Percentiles rank a stretch among this genome's conserved stretches.
These are phyloP conservation scores for Talaromyces funiculosus DNA, from an alignment of 2,329 filamentous ascomycete species.

Conservation along the genomic window DNA sequence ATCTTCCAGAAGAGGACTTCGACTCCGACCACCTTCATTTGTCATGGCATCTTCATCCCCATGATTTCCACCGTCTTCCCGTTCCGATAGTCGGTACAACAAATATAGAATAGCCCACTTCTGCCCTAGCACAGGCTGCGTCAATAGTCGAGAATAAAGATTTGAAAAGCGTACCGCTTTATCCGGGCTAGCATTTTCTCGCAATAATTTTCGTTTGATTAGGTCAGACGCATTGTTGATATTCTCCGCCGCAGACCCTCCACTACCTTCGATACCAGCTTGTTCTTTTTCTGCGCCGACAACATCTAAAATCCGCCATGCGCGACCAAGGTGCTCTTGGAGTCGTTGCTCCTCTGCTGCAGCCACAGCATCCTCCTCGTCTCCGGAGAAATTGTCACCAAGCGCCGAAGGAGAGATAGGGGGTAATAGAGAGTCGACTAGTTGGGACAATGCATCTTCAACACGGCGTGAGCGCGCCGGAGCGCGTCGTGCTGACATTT, in stretches of 20 bases:
- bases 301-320: constrained; percentile 35
- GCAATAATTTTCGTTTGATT: constrained; percentile 81
- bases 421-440: constrained; percentile 38
- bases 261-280: constrained; percentile 20
- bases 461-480: constrained; percentile 35
- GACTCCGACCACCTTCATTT: constrained; percentile 25
- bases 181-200: constrained; percentile 65
- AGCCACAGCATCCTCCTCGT: constrained; percentile 30
- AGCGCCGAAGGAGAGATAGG: constrained; percentile 28
- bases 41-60: constrained; percentile 17
- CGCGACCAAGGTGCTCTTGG: constrained; percentile 29
- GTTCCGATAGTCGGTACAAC: constrained; percentile 74
- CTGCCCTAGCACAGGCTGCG: constrained; percentile 85
- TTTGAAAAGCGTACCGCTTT: constrained; percentile 82
- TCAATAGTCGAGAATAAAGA: constrained; percentile 79
- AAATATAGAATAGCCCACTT: constrained; percentile 97
- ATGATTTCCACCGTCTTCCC: constrained; percentile 30
- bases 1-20: constrained; percentile 38
- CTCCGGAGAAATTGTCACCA: constrained; percentile 27
- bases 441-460: constrained; percentile 40
- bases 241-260: constrained; percentile 34
- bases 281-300: background rate
- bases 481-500: constrained; percentile 28
- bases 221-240: constrained; percentile 89
- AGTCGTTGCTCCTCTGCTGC: constrained; percentile 35